Evolutionary conservation across 2,329 filamentous ascomycete genomes (phyloP).

Genomic region (Dactylonectria estremocensis): DNA sequence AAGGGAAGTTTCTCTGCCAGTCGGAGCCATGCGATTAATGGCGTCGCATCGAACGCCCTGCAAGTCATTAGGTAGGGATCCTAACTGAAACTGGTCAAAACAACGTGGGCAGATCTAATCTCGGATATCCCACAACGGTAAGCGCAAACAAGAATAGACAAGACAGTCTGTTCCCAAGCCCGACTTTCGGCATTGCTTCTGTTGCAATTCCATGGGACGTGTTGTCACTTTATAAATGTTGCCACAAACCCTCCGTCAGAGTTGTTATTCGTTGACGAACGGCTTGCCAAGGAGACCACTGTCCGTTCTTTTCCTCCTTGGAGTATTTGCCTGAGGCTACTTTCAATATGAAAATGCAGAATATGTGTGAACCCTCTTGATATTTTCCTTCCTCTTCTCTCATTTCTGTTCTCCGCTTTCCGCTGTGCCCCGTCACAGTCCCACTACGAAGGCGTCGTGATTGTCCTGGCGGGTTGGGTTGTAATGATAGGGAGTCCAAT

Average conservation of each 20-base stretch:
- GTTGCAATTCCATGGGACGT: neutral
- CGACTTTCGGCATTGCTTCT: neutral
- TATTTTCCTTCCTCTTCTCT: too few relatives aligned
- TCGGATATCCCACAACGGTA: constrained; percentile 1
- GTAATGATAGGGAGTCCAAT: too few relatives aligned
- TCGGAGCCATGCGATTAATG: constrained; percentile 8
- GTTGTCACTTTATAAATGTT: neutral
- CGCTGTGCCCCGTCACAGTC: too few relatives aligned
- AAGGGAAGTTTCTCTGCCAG: constrained; percentile 7
- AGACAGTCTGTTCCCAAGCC: neutral
- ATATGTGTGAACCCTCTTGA: too few relatives aligned
- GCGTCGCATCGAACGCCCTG: neutral
- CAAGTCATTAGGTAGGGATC: constrained; percentile 3
- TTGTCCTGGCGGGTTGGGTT: too few relatives aligned
- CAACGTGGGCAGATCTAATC: neutral
- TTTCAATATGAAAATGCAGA: too few relatives aligned
- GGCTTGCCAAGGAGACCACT: neutral
- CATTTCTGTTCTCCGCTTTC: too few relatives aligned
- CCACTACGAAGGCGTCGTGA: too few relatives aligned
- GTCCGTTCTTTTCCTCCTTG: neutral
- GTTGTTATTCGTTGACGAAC: neutral
- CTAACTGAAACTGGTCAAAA: neutral
- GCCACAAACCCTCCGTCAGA: neutral
- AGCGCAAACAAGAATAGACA: neutral
- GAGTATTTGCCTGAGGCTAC: too few relatives aligned